Conservation (phyloP, 1,284 basidiomycete genomes). For the Hortiboletus rubellus region DNA sequence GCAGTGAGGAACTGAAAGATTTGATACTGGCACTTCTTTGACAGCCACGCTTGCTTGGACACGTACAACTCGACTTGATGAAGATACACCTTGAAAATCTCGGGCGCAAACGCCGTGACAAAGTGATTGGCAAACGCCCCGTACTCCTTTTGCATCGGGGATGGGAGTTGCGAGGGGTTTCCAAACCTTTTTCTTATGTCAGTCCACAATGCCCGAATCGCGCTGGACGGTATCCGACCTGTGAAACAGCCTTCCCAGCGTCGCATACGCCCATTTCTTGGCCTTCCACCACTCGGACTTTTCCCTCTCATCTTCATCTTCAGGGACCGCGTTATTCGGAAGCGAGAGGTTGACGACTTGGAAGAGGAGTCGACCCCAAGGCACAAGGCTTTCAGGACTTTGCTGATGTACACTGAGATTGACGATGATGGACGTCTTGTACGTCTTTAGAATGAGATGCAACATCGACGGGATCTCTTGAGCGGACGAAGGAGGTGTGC, state of each 20-base stretch:
- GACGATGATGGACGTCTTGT: constrained; percentile 75
- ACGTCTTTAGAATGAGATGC: constrained; percentile 80
- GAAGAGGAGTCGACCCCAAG: constrained; percentile 85
- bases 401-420: constrained; percentile 75
- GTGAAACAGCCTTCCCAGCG: constrained; percentile 74
- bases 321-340: constrained; percentile 63
- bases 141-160: constrained; percentile 68
- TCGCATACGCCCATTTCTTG: constrained; percentile 87
- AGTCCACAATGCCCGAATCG: constrained; percentile 4
- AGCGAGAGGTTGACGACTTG: constrained; percentile 69
- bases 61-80: constrained; percentile 74
- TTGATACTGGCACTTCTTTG: constrained; percentile 78
- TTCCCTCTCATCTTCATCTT: constrained; percentile 73
- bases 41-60: constrained; percentile 72
- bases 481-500: constrained; percentile 55
- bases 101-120: constrained; percentile 74
- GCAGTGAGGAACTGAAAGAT: constrained; percentile 83
- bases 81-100: constrained; percentile 80
- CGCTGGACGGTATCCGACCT: constrained; percentile 42
- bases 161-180: constrained; percentile 81
- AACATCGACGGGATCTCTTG: constrained; percentile 76
- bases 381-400: constrained; percentile 67
- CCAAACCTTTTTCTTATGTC: constrained; percentile 55
- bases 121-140: constrained; percentile 75
- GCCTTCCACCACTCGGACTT: constrained; percentile 82